phyloP scores from a whole-genome alignment of 2,329 filamentous ascomycete genomes.

The Pseudocercospora crystallina region DNA sequence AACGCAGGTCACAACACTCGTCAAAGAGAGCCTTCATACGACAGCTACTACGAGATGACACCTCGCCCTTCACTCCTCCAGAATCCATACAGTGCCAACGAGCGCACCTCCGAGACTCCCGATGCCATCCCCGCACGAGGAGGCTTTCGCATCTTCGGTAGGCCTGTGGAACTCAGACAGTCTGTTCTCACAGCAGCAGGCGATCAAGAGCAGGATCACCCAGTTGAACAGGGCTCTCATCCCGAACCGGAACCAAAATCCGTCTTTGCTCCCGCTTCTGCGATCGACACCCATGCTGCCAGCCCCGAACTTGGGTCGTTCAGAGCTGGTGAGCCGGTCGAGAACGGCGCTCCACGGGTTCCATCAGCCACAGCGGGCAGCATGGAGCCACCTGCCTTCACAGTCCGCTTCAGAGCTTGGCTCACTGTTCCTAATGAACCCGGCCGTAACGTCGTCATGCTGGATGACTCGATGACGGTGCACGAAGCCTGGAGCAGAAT shows the following conservation, averaged over 20 bases:
- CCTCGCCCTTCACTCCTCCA: background rate
- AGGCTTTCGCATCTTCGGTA: too few relatives aligned
- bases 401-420: constrained; percentile 2
- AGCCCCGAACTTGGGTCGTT: too few relatives aligned
- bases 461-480: background rate
- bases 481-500: background rate
- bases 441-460: constrained; percentile 1
- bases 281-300: too few relatives aligned
- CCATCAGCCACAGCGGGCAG: background rate
- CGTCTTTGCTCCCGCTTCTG: too few relatives aligned
- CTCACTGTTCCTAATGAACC: background rate
- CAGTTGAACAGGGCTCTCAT: background rate
- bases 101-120: background rate
- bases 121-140: background rate
- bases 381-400: background rate
- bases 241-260: too few relatives aligned
- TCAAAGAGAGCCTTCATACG: background rate
- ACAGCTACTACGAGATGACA: background rate
- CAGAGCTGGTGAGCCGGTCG: too few relatives aligned
- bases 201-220: background rate
- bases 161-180: too few relatives aligned
- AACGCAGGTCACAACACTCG: too few relatives aligned
- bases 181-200: too few relatives aligned
- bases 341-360: too few relatives aligned
- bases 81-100: too few relatives aligned